Evolutionary conservation across 129 eudicot genomes (phyloP), one percentile per base, ranked within the genome.

Genomic region (Arctium lappa): DNA sequence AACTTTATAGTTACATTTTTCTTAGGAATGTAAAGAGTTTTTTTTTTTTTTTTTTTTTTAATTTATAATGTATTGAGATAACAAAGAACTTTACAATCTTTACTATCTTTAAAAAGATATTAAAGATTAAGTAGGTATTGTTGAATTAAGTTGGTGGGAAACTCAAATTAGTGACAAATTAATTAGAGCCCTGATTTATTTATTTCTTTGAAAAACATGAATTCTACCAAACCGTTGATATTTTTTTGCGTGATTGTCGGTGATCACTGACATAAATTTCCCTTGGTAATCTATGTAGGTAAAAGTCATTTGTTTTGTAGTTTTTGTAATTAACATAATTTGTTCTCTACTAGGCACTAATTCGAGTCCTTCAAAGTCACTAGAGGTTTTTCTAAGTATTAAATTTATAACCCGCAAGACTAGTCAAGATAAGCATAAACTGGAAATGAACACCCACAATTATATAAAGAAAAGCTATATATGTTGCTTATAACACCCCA

Each of bases 21-120:
- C 76, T 82, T 75, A 82, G 44, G 63, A 75, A 74, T 11, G 32
- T 30, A 27, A 46, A 62, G 36, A 81, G 29, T 31, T 5, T 5
- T 75, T 75, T 22, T 22, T 22, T 22, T 22, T 22, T 22, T 22
- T 22, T 22, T 22, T 22, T 22, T 30, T 13, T 60, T 1, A 16
- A 56, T 56, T 56, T 27, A 15, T 5, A 56, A 0, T 22, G 66
- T 56, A 7, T 53, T 53, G 22, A 56, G 16, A 56, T 27, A 15
- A 60, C 56, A 46, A 18, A 56, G 27, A 56, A 60, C 68, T 16
- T 60, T 60, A 60, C 27, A 53, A 53, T 6, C 65, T 53, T 60
- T 60, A 60, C 27, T 15, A 53, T 6, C 65, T 53, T 63, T 1
- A 66, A 66, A 6, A 18, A 16, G 8, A 16, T n/a, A 16, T 56